Conservation (phyloP, 805 yeast genomes). For the Ogataea paradorogensis region DNA sequence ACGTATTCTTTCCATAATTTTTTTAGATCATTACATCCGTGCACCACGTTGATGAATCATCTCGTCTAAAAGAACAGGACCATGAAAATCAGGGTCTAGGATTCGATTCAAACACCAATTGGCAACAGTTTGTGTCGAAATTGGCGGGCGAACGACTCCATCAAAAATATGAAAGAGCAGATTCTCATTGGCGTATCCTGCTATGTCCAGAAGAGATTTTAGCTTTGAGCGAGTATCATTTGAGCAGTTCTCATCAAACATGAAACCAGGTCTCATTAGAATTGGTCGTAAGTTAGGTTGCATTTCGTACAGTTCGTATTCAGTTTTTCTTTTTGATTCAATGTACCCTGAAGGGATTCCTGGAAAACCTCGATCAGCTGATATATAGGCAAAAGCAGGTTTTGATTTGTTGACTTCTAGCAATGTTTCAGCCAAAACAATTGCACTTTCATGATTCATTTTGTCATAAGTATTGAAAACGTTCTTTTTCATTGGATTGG, state of each 20-base stretch:
- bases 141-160: slow-evolving; percentile 54
- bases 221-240: slow-evolving; percentile 40
- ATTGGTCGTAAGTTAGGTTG: slow-evolving; percentile 56
- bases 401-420: slow-evolving; percentile 20
- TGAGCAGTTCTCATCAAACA: slow-evolving; percentile 55
- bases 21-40: slow-evolving; percentile 1
- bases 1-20: background rate
- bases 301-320: slow-evolving; percentile 43
- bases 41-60: slow-evolving; percentile 27
- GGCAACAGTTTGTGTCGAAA: slow-evolving; percentile 70
- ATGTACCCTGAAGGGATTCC: slow-evolving; percentile 70
- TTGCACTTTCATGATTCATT: slow-evolving; percentile 68
- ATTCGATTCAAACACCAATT: slow-evolving; percentile 53
- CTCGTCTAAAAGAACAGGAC: slow-evolving; percentile 59
- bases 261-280: slow-evolving; percentile 75
- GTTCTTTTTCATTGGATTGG: slow-evolving; percentile 60
- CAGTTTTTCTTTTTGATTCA: slow-evolving; percentile 75
- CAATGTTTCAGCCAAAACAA: slow-evolving; percentile 59
- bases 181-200: slow-evolving; percentile 42
- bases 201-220: slow-evolving; percentile 40
- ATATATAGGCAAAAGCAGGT: slow-evolving; percentile 63
- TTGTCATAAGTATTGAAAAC: slow-evolving; percentile 52
- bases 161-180: slow-evolving; percentile 44
- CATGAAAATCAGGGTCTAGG: slow-evolving; percentile 47
- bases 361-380: slow-evolving; percentile 75